Percentiles rank a stretch among this genome's conserved stretches.
Evolutionary conservation across 768 basidiomycete genomes (phyloP).

Genomic region (Agaricus blazei): DNA sequence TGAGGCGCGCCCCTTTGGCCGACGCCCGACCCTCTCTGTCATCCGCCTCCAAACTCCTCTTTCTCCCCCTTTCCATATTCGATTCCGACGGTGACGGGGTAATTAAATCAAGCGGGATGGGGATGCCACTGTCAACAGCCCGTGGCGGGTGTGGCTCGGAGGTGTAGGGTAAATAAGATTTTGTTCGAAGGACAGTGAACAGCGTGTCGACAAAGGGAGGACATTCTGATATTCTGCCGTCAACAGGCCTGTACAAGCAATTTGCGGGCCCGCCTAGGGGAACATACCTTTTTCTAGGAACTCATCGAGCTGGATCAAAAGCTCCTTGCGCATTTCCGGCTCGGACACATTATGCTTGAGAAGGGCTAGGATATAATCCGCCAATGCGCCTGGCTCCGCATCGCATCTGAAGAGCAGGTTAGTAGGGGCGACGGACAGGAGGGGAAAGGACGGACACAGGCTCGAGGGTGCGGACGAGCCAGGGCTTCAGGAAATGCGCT

Average conservation of each 20-base stretch:
- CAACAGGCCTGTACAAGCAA: constrained; percentile 9
- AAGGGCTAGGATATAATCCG: constrained; percentile 91
- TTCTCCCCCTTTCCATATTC: constrained; percentile 49
- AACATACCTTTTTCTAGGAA: constrained; percentile 85
- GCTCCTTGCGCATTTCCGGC: constrained; percentile 74
- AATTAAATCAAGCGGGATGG: constrained; percentile 68
- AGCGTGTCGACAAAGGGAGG: constrained; percentile 77
- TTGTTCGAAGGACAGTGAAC: constrained; percentile 79
- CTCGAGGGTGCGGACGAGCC: constrained; percentile 85
- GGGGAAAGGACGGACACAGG: constrained; percentile 63
- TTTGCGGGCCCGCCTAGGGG: constrained; percentile 11
- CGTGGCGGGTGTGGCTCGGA: constrained; percentile 37
- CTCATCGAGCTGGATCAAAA: constrained; percentile 76
- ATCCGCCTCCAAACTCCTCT: constrained; percentile 61
- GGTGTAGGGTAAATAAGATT: constrained; percentile 78
- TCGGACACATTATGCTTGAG: constrained; percentile 87
- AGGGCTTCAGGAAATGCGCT: constrained; percentile 68
- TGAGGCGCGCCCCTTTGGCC: constrained; percentile 69
- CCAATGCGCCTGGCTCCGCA: constrained; percentile 89
- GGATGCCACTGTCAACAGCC: constrained; percentile 61
- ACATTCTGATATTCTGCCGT: constrained; percentile 42
- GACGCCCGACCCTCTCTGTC: constrained; percentile 55
- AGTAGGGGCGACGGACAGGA: constrained; percentile 14
- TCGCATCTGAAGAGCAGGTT: constrained; percentile 64
- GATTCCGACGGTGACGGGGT: constrained; percentile 31